phyloP scores from a whole-genome alignment of 176 grass and related monocot genomes.

The Cymbopogon citratus region DNA sequence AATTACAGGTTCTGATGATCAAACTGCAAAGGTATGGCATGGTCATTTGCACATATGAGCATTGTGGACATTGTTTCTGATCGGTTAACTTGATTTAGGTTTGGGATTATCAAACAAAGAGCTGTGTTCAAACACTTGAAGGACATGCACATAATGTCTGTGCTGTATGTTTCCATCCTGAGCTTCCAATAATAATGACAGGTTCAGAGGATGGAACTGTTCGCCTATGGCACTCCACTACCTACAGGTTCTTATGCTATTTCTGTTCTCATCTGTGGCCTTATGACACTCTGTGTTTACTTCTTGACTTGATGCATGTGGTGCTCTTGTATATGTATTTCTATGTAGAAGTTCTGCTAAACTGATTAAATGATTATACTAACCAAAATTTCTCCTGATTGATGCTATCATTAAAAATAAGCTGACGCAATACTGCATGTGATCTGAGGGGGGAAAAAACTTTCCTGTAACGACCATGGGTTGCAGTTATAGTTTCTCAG shows the following conservation, averaged over 20 bases:
- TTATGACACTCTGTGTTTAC: not conserved
- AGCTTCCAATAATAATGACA: constrained; percentile 80
- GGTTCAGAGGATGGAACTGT: constrained; percentile 74
- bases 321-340: not conserved
- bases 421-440: not conserved
- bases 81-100: constrained; percentile 45
- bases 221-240: constrained; percentile 67
- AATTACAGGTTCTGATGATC: constrained; percentile 81
- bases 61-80: not conserved
- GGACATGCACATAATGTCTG: constrained; percentile 74
- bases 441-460: not conserved
- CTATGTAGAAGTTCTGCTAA: not conserved
- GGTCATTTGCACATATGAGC: not conserved
- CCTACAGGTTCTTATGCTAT: constrained; percentile 43
- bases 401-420: not conserved
- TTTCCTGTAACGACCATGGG: not conserved
- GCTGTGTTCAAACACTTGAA: constrained; percentile 76
- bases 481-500: not conserved
- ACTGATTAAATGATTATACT: not conserved
- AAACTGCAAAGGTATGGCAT: constrained; percentile 54
- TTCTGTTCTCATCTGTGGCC: not conserved
- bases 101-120: constrained; percentile 78
- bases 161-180: constrained; percentile 87
- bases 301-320: not conserved
- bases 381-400: not conserved